phyloP scores from a whole-genome alignment of 768 basidiomycete species.

The Cubamyces lactineus region DNA sequence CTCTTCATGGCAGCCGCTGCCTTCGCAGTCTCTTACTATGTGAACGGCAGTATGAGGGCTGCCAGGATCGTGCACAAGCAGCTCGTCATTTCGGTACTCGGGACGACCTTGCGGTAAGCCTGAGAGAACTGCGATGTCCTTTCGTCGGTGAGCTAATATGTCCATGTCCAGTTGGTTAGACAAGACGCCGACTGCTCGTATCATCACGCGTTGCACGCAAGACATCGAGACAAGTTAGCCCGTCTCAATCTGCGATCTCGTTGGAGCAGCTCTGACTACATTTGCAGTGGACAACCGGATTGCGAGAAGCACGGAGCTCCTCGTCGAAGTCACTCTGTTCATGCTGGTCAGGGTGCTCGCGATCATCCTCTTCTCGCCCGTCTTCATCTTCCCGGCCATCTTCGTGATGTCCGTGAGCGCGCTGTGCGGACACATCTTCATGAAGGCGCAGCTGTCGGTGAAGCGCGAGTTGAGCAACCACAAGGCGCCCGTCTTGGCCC shows the following conservation, averaged over 20 bases:
- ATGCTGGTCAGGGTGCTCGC: slow-evolving; percentile 40
- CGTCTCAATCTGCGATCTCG: background rate
- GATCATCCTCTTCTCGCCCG: slow-evolving; percentile 39
- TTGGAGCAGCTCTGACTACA: background rate
- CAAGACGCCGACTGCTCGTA: slow-evolving; percentile 37
- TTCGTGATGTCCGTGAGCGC: slow-evolving; percentile 40
- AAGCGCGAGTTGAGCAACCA: slow-evolving; percentile 55
- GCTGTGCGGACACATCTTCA: slow-evolving; percentile 48
- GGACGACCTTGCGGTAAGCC: slow-evolving; percentile 60
- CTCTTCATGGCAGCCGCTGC: background rate
- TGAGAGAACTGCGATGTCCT: slow-evolving; percentile 31
- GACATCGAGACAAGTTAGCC: slow-evolving; percentile 36
- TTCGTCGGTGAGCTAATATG: background rate
- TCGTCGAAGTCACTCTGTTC: slow-evolving; percentile 31
- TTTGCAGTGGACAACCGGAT: slow-evolving; percentile 26
- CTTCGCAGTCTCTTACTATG: slow-evolving; percentile 36
- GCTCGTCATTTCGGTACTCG: slow-evolving; percentile 55
- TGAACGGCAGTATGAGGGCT: slow-evolving; percentile 53
- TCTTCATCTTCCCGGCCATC: slow-evolving; percentile 43
- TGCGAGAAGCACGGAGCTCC: background rate
- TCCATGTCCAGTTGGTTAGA: slow-evolving; percentile 38
- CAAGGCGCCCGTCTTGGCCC: slow-evolving; percentile 47
- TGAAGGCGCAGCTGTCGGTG: slow-evolving; percentile 53
- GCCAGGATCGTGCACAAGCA: slow-evolving; percentile 55
- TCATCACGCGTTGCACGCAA: slow-evolving; percentile 38